Evolutionary conservation across 139 green algal genomes (phyloP), one percentile per base, ranked within the genome.

Genomic region (Chlamydomonas schloesseri): DNA sequence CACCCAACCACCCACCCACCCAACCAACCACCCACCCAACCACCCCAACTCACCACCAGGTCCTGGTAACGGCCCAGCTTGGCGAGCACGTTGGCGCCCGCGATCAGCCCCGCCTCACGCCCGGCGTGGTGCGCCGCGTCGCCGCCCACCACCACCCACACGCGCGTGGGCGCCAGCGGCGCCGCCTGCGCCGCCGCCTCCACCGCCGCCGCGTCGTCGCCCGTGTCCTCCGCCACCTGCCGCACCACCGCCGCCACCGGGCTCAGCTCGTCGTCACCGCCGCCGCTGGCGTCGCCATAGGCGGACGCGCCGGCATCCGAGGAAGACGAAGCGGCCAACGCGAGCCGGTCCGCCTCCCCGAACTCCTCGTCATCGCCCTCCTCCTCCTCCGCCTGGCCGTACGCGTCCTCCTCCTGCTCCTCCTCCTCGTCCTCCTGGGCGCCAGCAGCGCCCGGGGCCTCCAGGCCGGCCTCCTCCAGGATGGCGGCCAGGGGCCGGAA

Each of bases 111-210:
- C 60, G 57, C 58, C 82, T 94, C 91, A 3, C 94, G 90, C 57
- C 92, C 90, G 10, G 84, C 77, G 11, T 73, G 62, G 26, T 31
- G 10, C n/a, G 13, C 89, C 90, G 36, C 60, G 64, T 93, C 88
- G 18, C 95, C 95, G 17, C 95, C 95, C 79, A 97, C 94, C 29
- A 97, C 84, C 71, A 97, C 92, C 84, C 89, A 97, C 72, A 97
- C 94, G 15, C 88, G 85, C 62, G 64, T 67, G 37, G 78, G 64
- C 36, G 23, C 55, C 64, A 83, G 58, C 17, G 76, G 67, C n/a
- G 75, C 60, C 33, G 17, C 46, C 78, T 67, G 15, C 42, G 64
- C 78, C 46, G 78, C 78, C 78, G 75, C n/a, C 78, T 75, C 64
- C 78, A 46, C 64, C 1, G 9, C 64, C 64, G 42, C 78, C 60